Conservation (phyloP, 1,284 basidiomycete species). For the Cryptococcus sp. region DNA sequence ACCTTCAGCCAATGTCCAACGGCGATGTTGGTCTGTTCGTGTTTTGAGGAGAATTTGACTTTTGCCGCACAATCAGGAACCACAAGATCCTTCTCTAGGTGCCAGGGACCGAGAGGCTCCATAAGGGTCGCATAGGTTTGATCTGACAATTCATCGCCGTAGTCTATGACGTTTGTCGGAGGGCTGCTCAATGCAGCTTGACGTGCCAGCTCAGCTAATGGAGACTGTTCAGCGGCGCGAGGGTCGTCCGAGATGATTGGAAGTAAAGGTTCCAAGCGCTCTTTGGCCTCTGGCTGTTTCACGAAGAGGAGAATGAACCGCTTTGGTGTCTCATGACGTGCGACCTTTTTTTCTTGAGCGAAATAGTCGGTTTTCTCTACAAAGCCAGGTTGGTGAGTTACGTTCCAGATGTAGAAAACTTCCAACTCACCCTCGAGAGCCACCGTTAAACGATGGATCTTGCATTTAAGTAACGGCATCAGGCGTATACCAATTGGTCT, state of each 20-base stretch:
- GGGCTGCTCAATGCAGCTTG: constrained; percentile 47
- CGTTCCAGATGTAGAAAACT: constrained; percentile 11
- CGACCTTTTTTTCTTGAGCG: constrained; percentile 68
- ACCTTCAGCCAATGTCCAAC: constrained; percentile 81
- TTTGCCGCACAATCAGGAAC: constrained; percentile 56
- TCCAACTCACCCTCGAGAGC: constrained; percentile 72
- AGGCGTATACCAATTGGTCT: constrained; percentile 76
- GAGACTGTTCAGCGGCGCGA: constrained; percentile 53
- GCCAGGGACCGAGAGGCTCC: constrained; percentile 61
- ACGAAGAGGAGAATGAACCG: constrained; percentile 70
- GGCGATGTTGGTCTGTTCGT: constrained; percentile 75
- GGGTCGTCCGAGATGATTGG: constrained; percentile 58
- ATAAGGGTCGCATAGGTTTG: constrained; percentile 55
- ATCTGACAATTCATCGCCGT: constrained; percentile 42
- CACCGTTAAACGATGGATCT: constrained; percentile 74
- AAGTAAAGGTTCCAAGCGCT: constrained; percentile 54
- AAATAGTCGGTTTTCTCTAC: constrained; percentile 79
- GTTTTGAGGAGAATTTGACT: constrained; percentile 80
- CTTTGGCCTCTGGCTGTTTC: constrained; percentile 58
- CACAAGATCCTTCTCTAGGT: constrained; percentile 54
- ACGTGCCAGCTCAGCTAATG: constrained; percentile 51
- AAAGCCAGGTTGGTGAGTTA: background rate
- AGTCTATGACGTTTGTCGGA: constrained; percentile 25
- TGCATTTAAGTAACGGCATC: constrained; percentile 81
- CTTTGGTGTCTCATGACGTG: constrained; percentile 70